Evolutionary conservation across 805 yeast species (phyloP).

Genomic region (Wickerhamomyces kurtzmanii): DNA sequence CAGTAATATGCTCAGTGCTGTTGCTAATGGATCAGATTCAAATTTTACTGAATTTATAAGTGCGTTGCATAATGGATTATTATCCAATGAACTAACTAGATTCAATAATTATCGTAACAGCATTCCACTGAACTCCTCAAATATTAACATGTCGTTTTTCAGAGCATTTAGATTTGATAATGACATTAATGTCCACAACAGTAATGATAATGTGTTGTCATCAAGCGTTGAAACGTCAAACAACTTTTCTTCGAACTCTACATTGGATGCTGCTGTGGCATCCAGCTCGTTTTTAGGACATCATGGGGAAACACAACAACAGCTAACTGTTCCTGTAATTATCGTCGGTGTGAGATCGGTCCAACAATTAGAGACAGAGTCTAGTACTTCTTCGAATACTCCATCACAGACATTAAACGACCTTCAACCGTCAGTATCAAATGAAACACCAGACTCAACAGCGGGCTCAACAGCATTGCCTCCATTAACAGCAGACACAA

Average conservation of each 20-base stretch:
- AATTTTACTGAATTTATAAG: slow-evolving; percentile 34
- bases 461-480: too few relatives aligned
- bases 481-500: slow-evolving; percentile 2
- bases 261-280: slow-evolving; percentile 2
- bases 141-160: slow-evolving; percentile 21
- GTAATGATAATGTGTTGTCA: slow-evolving; percentile 1
- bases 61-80: slow-evolving; percentile 27
- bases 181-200: slow-evolving; percentile 4
- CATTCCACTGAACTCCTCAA: slow-evolving; percentile 1
- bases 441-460: too few relatives aligned
- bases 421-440: too few relatives aligned
- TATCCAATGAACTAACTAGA: slow-evolving; percentile 27
- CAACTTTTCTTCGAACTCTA: too few relatives aligned
- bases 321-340: slow-evolving; percentile 34
- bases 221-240: slow-evolving; percentile 1
- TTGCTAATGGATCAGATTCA: slow-evolving; percentile 19
- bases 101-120: slow-evolving; percentile 3
- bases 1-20: slow-evolving; percentile 4
- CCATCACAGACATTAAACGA: too few relatives aligned
- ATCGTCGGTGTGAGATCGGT: slow-evolving; percentile 39
- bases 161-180: slow-evolving; percentile 32
- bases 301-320: too few relatives aligned
- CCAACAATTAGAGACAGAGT: too few relatives aligned
- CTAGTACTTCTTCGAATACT: too few relatives aligned
- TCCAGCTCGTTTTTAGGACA: too few relatives aligned